Evolutionary conservation across 495 filamentous ascomycete species (phyloP).

Genomic region (Aspergillus incahuasiensis): DNA sequence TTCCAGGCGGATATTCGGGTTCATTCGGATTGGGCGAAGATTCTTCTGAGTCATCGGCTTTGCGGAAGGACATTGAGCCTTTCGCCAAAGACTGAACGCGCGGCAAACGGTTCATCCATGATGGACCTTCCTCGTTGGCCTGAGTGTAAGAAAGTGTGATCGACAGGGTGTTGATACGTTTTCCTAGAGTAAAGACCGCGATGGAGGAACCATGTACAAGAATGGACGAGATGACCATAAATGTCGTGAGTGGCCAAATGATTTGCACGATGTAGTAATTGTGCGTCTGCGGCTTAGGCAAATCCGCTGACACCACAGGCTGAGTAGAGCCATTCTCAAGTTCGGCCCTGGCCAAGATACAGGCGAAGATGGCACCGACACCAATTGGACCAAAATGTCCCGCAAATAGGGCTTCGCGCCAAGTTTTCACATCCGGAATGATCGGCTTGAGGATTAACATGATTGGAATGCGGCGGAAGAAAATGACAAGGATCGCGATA

Average conservation of each 20-base stretch:
- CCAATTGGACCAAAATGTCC: constrained; percentile 98
- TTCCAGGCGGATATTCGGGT: constrained; percentile 69
- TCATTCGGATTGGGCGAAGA: constrained; percentile 50
- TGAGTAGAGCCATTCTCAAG: constrained; percentile 68
- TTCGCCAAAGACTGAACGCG: constrained; percentile 79
- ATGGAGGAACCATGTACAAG: constrained; percentile 96
- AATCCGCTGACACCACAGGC: constrained; percentile 59
- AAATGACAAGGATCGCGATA: constrained; percentile 84
- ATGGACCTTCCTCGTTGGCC: constrained; percentile 81
- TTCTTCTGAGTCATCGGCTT: constrained; percentile 48
- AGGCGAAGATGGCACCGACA: constrained; percentile 94
- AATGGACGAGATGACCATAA: constrained; percentile 92
- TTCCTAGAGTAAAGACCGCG: constrained; percentile 96
- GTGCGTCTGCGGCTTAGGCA: constrained; percentile 47
- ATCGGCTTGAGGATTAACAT: constrained; percentile 90
- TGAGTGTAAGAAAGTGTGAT: constrained; percentile 93
- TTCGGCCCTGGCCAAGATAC: constrained; percentile 86
- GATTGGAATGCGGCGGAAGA: constrained; percentile 94
- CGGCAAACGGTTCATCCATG: constrained; percentile 92
- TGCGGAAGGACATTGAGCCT: constrained; percentile 75
- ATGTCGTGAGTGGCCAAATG: constrained; percentile 95
- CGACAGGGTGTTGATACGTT: constrained; percentile 94
- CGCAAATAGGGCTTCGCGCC: constrained; percentile 96
- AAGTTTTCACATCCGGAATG: constrained; percentile 96
- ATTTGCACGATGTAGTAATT: constrained; percentile 69